These are phyloP conservation scores for Cruciata laevipes DNA, from an alignment of 257 asterid species.

Conservation along the genomic window DNA sequence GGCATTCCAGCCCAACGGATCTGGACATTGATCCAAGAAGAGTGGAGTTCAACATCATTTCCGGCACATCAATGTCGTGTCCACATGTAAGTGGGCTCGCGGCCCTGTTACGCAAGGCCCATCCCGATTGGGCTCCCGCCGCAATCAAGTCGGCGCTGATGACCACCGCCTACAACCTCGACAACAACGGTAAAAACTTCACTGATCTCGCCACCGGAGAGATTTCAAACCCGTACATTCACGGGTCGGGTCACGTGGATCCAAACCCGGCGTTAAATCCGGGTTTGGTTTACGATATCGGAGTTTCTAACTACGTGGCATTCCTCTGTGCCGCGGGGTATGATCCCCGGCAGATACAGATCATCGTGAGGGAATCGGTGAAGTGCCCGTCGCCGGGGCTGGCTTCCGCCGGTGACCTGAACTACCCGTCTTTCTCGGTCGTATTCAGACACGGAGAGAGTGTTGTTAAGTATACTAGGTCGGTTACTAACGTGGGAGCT, in stretches of 20 bases:
- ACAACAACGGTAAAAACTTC: slow-evolving; percentile 48
- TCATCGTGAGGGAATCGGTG: slow-evolving; percentile 35
- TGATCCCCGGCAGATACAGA: slow-evolving; percentile 30
- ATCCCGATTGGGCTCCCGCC: slow-evolving; percentile 69
- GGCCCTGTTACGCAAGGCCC: slow-evolving; percentile 59
- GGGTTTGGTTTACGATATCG: slow-evolving; percentile 67
- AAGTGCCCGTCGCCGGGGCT: slow-evolving; percentile 44
- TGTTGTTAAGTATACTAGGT: slow-evolving; percentile 57
- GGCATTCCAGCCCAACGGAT: slow-evolving; percentile 54
- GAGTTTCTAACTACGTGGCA: slow-evolving; percentile 42
- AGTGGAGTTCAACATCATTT: slow-evolving; percentile 76
- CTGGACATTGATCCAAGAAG: slow-evolving; percentile 58
- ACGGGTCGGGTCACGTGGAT: slow-evolving; percentile 86
- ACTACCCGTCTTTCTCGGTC: slow-evolving; percentile 82
- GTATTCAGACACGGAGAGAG: slow-evolving; percentile 29
- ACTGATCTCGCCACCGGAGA: slow-evolving; percentile 73
- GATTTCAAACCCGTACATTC: slow-evolving; percentile 51
- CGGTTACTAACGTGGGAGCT: slow-evolving; percentile 65
- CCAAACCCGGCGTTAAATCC: slow-evolving; percentile 80
- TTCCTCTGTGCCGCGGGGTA: slow-evolving; percentile 75
- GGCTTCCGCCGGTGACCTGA: slow-evolving; percentile 63
- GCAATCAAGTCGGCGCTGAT: slow-evolving; percentile 84
- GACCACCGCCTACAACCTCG: slow-evolving; percentile 73
- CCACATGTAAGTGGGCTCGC: slow-evolving; percentile 96
- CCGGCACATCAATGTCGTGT: slow-evolving; percentile 95